phyloP scores from a whole-genome alignment of 148 eudicot species.

The Rhododendron molle region DNA sequence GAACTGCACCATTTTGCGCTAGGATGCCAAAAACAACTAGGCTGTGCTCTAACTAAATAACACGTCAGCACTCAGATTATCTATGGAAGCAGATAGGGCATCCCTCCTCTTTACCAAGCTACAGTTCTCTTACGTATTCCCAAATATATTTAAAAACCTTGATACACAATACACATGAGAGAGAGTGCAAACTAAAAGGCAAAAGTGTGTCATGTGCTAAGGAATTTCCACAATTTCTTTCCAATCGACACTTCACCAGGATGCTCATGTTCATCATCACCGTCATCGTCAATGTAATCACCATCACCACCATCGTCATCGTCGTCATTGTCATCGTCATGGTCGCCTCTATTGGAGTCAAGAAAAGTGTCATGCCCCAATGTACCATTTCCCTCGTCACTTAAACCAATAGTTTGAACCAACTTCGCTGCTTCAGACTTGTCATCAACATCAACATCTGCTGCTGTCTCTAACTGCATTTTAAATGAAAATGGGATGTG shows the following conservation, averaged over 20 bases:
- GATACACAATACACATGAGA: not conserved
- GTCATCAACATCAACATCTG: slow-evolving; percentile 8
- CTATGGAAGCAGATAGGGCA: not conserved
- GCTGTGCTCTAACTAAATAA: not conserved
- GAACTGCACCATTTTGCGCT: not conserved
- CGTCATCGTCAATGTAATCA: slow-evolving; percentile 5
- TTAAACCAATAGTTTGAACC: slow-evolving; percentile 23
- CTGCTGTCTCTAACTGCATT: slow-evolving; percentile 35
- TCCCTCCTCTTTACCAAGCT: not conserved
- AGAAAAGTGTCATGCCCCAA: slow-evolving; percentile 33
- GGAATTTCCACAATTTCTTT: slow-evolving; percentile 67
- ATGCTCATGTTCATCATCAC: slow-evolving; percentile 26
- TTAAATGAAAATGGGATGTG: not conserved
- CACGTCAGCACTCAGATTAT: not conserved
- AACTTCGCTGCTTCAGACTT: slow-evolving; percentile 34
- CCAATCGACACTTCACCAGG: slow-evolving; percentile 60
- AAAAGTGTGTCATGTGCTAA: slow-evolving; percentile 51
- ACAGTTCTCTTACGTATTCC: not conserved
- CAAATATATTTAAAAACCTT: not conserved
- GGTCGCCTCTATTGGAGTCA: slow-evolving; percentile 26
- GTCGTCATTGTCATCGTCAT: slow-evolving; percentile 14
- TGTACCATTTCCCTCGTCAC: slow-evolving; percentile 46
- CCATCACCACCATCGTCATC: slow-evolving; percentile 22
- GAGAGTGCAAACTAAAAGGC: not conserved
- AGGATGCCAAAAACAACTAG: not conserved